These are phyloP conservation scores for Xylaria longipes DNA, from an alignment of 495 filamentous ascomycete species.

Conservation along the genomic window DNA sequence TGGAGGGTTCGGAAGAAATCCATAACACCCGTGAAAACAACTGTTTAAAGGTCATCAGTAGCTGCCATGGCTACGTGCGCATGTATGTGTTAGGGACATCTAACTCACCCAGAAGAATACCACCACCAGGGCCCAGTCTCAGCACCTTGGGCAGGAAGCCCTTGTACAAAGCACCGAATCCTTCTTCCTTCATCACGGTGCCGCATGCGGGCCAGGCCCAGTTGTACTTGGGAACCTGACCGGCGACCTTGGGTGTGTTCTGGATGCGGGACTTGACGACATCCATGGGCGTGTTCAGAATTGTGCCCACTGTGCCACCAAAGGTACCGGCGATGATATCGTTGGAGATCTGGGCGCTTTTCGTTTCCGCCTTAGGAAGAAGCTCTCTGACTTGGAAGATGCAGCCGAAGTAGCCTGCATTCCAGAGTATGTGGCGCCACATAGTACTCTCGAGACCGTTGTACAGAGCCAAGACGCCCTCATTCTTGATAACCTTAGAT, in stretches of 20 bases:
- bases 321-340: slow-evolving; percentile 85
- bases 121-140: slow-evolving; percentile 82
- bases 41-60: slow-evolving; percentile 50
- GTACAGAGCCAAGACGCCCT: slow-evolving; percentile 90
- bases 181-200: slow-evolving; percentile 91
- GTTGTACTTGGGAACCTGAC: slow-evolving; percentile 89
- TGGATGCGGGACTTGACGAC: slow-evolving; percentile 98
- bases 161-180: slow-evolving; percentile 92
- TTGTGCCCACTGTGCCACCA: slow-evolving; percentile 90
- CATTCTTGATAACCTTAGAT: slow-evolving; percentile 75
- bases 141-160: slow-evolving; percentile 96
- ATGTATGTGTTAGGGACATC: not conserved
- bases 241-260: slow-evolving; percentile 82
- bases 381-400: slow-evolving; percentile 93
- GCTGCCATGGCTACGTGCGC: slow-evolving; percentile 35
- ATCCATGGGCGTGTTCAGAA: slow-evolving; percentile 96
- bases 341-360: slow-evolving; percentile 79
- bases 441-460: slow-evolving; percentile 95
- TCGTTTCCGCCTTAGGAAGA: slow-evolving; percentile 78
- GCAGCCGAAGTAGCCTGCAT: slow-evolving; percentile 96
- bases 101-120: slow-evolving; percentile 37
- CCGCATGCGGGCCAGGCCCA: slow-evolving; percentile 91
- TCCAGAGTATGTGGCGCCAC: slow-evolving; percentile 98
- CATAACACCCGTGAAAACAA: slow-evolving; percentile 93
- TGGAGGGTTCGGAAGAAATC: slow-evolving; percentile 70